Base-by-base conservation (phyloP, 2,329 filamentous ascomycete genomes). In the Teratosphaeriaceae sp. region DNA sequence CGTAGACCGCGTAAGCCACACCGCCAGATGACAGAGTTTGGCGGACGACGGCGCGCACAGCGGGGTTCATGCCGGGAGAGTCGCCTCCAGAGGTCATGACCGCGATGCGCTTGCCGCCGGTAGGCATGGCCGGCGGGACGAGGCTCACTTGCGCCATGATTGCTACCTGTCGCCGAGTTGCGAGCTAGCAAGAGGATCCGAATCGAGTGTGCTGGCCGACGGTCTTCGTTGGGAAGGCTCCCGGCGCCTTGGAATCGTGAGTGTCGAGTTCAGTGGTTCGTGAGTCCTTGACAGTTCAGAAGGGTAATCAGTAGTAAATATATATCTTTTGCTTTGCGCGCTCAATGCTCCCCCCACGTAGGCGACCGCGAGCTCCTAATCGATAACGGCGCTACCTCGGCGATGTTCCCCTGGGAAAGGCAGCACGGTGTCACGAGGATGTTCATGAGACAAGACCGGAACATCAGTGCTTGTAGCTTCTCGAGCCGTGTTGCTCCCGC, bases 21-120 rank as follows among this genome's bases (percentile, higher is more conserved):
- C 71, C 74, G 44, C 69, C 69, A 66, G 85, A 79, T 65, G 92
- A 81, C 54, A 97, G 87, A 39, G 88, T 80, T 78, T 88, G 95
- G 55, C 92, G 85, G 45, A 98, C 86, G 21, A 95, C 85, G 38
- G 89, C 88, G 48, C 89, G 80, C 27, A 96, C 88, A 26, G 86
- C 86, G 48, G 82, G 88, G 67, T 92, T 94, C 89, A 96, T 96
- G 63, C 89, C 89, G 2, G 88, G 89, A 53, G 88, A 87, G 74
- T 96, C 89, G 60, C 89, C 89, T 61, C 89, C 89, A 55, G 86
- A 94, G 60, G 89, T 96, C 83, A 96, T 88, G 65, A 96, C 81
- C 53, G 83, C 89, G 63, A 96, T 90, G 51, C 77, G 72, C 60
- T 79, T 77, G 63, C 75, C 76, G 43, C 55, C 56, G 19, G 43